These are phyloP conservation scores for Trypanosoma congolense DNA, from an alignment of 208 protist species.

Conservation along the genomic window DNA sequence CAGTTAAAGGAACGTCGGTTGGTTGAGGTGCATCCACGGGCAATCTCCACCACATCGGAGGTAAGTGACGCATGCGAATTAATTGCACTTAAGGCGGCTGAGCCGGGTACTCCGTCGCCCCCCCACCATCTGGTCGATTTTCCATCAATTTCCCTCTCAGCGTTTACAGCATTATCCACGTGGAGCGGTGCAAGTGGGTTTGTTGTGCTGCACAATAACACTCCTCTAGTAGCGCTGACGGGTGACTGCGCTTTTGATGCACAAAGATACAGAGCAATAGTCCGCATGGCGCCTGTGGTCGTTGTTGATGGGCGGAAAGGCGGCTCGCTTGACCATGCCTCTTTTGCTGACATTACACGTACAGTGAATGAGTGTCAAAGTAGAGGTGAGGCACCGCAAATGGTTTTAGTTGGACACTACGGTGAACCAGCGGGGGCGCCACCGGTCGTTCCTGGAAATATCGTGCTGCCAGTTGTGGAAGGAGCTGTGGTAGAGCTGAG, in stretches of 20 bases:
- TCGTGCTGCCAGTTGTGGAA: constrained; percentile 23
- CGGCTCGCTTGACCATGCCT: constrained; percentile 18
- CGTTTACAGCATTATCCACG: constrained; percentile 16
- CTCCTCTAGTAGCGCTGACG: constrained; percentile 21
- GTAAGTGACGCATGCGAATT: constrained; percentile 12
- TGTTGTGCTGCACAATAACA: constrained; percentile 13
- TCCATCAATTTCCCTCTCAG: constrained; percentile 11
- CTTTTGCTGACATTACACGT: constrained; percentile 21
- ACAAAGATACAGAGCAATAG: constrained; percentile 9
- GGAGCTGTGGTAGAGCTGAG: constrained; percentile 16
- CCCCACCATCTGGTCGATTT: constrained; percentile 5
- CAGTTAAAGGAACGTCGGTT: constrained; percentile 17
- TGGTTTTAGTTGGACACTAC: constrained; percentile 30
- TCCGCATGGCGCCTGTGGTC: constrained; percentile 22
- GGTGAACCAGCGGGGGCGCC: constrained; percentile 21
- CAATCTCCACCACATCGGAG: background rate
- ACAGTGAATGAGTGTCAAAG: constrained; percentile 9
- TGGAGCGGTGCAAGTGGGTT: constrained; percentile 17
- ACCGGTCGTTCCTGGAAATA: constrained; percentile 2
- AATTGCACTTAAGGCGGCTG: constrained; percentile 7
- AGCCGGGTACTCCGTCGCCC: background rate
- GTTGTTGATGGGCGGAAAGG: constrained; percentile 24
- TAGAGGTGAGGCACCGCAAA: background rate
- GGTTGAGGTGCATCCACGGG: constrained; percentile 17
- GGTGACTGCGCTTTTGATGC: constrained; percentile 25